Base-by-base conservation (phyloP, 257 asterid genomes). In the Capsicum pubescens region DNA sequence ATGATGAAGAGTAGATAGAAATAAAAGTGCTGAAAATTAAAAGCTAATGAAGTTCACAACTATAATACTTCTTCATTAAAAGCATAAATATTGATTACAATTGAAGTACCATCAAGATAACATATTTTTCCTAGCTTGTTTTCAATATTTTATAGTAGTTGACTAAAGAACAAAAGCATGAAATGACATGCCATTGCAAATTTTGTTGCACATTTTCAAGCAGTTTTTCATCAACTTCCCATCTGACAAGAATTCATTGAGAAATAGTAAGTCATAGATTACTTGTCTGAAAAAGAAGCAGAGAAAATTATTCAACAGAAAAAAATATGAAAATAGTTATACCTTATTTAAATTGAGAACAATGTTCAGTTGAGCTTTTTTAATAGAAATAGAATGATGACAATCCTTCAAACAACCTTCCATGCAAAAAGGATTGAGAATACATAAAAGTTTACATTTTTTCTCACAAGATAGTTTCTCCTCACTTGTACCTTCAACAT, bases 391-490 rank as follows among this genome's bases (percentile, higher is more conserved):
- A 50, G 61, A 3, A 50, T 12, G 4, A 50, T 74, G 19, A 15
- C 81, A 74, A 6, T 50, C 13, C 61, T 74, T 74, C 19, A 21
- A 0, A 35, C 81, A 74, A 1, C 13, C 17, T 21, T 74, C 61
- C 61, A 74, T 74, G 36, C 46, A 74, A 74, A 74, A 5, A 64
- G 44, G 71, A 64, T 64, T 64, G 9, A 64, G 17, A 26, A 64
- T 6, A 26, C 44, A 26, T 12, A 26, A 5, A 64, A 64, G 17
- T 26, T 6, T 6, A 64, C 44, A 64, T 26, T 64, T 11, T 11
- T 26, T 12, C 26, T 64, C 44, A 64, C 44, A 64, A 0, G 71
- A 26, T 42, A 64, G 5, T 12, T 64, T 64, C 17, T 26, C 17
- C 9, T 64, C 71, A 12, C 44, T 17, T 26, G 71, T 64, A 26